These are phyloP conservation scores for Pyrus bretschneideri DNA, from an alignment of 306 rosid species.

Conservation along the genomic window DNA sequence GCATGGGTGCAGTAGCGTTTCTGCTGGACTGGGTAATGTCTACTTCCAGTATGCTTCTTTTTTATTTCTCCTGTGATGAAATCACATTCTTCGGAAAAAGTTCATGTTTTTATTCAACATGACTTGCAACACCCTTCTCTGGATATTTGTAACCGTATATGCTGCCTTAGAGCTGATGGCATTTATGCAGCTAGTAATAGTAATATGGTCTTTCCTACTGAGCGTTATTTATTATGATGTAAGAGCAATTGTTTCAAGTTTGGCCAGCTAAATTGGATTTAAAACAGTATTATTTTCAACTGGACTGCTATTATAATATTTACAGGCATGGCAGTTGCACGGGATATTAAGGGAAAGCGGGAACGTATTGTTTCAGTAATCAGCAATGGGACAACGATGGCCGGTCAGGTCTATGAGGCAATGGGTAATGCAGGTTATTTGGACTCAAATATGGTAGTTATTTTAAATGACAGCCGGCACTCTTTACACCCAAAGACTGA, in stretches of 20 bases:
- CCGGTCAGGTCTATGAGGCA: constrained; percentile 92
- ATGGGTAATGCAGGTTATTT: constrained; percentile 88
- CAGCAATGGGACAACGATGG: constrained; percentile 77
- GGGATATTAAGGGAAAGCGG: constrained; percentile 81
- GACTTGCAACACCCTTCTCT: neutral
- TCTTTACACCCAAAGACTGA: constrained; percentile 67
- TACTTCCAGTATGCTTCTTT: neutral
- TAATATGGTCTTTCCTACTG: neutral
- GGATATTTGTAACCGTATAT: neutral
- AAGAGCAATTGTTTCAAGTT: neutral
- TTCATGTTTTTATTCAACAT: neutral
- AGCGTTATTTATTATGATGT: neutral
- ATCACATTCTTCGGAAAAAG: neutral
- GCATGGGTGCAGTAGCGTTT: constrained; percentile 94
- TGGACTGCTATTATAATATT: neutral
- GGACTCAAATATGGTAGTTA: constrained; percentile 81
- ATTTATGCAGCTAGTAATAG: neutral
- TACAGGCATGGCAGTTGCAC: constrained; percentile 92
- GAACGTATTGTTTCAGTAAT: constrained; percentile 71
- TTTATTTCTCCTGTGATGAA: neutral
- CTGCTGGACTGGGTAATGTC: constrained; percentile 87
- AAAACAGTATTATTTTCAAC: neutral
- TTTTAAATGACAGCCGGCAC: constrained; percentile 82
- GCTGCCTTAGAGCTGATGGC: neutral
- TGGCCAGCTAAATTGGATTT: neutral